A percentile compares a stretch with the other conserved stretches of the same genome.
These are phyloP conservation scores for Niveomyces coronatus DNA, from an alignment of 2,329 filamentous ascomycete species.

Conservation along the genomic window DNA sequence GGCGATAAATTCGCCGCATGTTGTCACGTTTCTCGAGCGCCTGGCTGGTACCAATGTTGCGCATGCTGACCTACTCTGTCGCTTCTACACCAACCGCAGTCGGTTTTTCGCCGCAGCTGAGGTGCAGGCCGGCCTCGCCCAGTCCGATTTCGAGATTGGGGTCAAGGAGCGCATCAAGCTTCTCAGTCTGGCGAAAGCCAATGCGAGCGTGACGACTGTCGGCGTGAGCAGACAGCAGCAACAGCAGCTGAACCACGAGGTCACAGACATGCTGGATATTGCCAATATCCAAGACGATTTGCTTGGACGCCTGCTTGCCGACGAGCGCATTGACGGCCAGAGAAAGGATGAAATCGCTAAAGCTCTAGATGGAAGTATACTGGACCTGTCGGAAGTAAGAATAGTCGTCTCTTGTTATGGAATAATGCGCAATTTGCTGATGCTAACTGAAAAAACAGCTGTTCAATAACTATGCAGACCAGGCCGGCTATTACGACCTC, in stretches of 20 bases:
- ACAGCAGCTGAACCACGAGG: constrained; percentile 75
- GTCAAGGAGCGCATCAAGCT: constrained; percentile 82
- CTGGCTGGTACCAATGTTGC: constrained; percentile 61
- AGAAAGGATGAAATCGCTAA: constrained; percentile 53
- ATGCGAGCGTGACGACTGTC: constrained; percentile 73
- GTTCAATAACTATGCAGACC: constrained; percentile 87
- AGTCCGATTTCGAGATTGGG: constrained; percentile 69
- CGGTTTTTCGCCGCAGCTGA: constrained; percentile 79
- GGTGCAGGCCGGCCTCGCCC: constrained; percentile 74
- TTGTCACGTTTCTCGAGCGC: constrained; percentile 74
- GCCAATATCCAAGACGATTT: constrained; percentile 93
- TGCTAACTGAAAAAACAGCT: too few species aligned
- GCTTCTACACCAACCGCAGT: constrained; percentile 78
- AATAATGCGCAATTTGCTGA: constrained; percentile 14
- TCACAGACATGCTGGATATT: constrained; percentile 79
- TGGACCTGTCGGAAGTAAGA: constrained; percentile 66
- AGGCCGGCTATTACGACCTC: constrained; percentile 86
- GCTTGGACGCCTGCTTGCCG: constrained; percentile 63
- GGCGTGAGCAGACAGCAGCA: constrained; percentile 71
- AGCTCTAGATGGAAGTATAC: constrained; percentile 67
- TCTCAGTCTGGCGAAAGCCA: constrained; percentile 81
- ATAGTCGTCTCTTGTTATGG: constrained; percentile 4
- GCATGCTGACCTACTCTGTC: constrained; percentile 85
- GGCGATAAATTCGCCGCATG: constrained; percentile 72
- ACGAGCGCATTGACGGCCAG: constrained; percentile 56